These are phyloP conservation scores for Trichoderma virens DNA, from an alignment of 495 filamentous ascomycete species.

Conservation along the genomic window DNA sequence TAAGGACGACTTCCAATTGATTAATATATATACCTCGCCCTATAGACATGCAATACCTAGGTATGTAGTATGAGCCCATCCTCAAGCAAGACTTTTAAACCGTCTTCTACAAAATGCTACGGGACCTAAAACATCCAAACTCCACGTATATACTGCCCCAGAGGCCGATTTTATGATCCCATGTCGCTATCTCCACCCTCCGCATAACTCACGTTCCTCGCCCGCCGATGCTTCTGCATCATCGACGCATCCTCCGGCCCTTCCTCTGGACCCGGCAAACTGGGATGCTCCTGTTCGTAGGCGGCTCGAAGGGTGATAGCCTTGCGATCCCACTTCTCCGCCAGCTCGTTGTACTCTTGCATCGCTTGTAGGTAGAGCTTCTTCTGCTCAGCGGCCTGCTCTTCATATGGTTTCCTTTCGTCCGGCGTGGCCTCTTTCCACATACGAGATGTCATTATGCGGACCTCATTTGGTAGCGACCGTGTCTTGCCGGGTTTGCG, in stretches of 20 bases:
- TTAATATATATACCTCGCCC: too few species aligned
- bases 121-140: slow-evolving; percentile 4
- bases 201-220: slow-evolving; percentile 30
- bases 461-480: slow-evolving; percentile 70
- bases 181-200: slow-evolving; percentile 28
- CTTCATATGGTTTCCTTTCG: slow-evolving; percentile 65
- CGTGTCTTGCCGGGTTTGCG: slow-evolving; percentile 57
- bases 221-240: slow-evolving; percentile 15
- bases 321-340: slow-evolving; percentile 62
- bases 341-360: slow-evolving; percentile 48
- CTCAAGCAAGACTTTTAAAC: background rate
- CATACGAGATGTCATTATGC: slow-evolving; percentile 73
- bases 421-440: slow-evolving; percentile 71
- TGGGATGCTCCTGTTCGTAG: slow-evolving; percentile 57
- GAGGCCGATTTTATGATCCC: slow-evolving; percentile 10
- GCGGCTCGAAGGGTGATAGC: slow-evolving; percentile 50
- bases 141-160: background rate
- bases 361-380: slow-evolving; percentile 49
- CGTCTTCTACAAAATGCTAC: background rate
- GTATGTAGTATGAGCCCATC: background rate
- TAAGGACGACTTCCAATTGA: background rate
- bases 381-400: slow-evolving; percentile 61
- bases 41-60: background rate
- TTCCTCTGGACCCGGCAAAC: slow-evolving; percentile 12
- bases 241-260: background rate